Percentiles rank a stretch among this genome's conserved stretches.
phyloP scores from a whole-genome alignment of 2,329 filamentous ascomycete genomes.

The Didymella lethalis region DNA sequence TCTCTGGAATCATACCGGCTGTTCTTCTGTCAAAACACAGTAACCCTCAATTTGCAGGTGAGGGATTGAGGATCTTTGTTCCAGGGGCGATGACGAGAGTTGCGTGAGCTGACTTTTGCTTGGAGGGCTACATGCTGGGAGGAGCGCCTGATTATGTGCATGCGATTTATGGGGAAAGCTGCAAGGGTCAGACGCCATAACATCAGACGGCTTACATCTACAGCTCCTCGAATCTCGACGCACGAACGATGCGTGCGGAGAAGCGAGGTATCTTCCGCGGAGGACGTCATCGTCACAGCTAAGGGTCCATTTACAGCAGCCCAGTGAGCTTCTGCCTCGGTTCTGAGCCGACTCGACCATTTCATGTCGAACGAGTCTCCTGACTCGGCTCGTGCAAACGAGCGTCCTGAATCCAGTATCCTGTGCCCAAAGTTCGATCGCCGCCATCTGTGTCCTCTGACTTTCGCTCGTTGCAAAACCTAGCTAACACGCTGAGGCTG shows the following conservation, averaged over 20 bases:
- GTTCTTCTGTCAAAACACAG: neutral
- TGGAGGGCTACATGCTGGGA: neutral
- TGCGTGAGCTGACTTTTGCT: neutral
- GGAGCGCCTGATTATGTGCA: neutral
- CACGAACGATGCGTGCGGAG: neutral
- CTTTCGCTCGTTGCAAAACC: neutral
- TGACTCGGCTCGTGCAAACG: neutral
- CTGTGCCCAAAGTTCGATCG: neutral
- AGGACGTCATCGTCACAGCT: neutral
- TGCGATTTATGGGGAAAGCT: neutral
- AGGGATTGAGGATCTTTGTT: neutral
- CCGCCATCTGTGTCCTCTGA: neutral
- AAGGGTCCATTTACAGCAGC: constrained; percentile 5
- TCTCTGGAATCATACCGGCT: constrained; percentile 42
- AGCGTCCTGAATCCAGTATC: neutral
- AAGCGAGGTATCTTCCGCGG: neutral
- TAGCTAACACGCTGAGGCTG: neutral
- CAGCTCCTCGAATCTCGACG: neutral
- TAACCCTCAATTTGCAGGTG: neutral
- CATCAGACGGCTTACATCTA: neutral
- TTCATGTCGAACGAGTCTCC: neutral
- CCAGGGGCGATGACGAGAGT: neutral
- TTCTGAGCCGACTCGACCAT: constrained; percentile 5
- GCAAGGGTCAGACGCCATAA: constrained; percentile 1
- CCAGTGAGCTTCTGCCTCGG: constrained; percentile 11